Base-by-base conservation (phyloP, 148 eudicot genomes). In the Chenopodium quinoa region DNA sequence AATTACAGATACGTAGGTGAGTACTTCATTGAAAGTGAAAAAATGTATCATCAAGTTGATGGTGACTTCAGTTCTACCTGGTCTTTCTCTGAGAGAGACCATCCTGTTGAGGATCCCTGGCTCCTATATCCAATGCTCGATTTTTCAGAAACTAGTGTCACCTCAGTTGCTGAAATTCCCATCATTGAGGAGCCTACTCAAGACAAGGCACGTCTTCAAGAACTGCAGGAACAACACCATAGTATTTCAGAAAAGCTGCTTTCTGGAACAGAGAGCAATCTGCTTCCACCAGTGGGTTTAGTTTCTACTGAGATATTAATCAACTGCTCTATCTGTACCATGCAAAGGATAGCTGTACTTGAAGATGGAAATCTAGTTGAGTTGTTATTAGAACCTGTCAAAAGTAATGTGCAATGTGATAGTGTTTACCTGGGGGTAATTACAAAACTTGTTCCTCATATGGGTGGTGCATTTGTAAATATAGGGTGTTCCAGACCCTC, bases 391-490 rank as follows among this genome's bases (percentile, higher is more conserved):
- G 99, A 95, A 82, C 99, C 99, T 2, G 97, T 92, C 70, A 92
- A 93, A 86, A 85, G 84, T 82, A 92, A 88, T 75, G 97, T 95
- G 81, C 96, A 87, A 79, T 92, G 97, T 85, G 97, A 91, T 88
- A 95, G 92, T 87, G 91, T 95, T 85, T 95, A 95, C 82, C 88
- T 95, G 68, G 99, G 97, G 80, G 91, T 86, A 44, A 87, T 95
- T 63, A 86, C 91, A 54, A 89, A 90, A 81, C 90, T 92, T 80
- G 97, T 87, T 84, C 99, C 99, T 84, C 94, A 92, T 82, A 93
- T 95, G 97, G 97, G 97, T 69, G 97, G 97, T 83, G 99, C 99
- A 85, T 93, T 95, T 90, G 97, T 95, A 78, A 89, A 93, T 84
- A 93, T 95, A 79, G 97, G 97, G 64, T 85, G 85, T 79, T 73